phyloP scores from a whole-genome alignment of 192 early-diverging fungal species.

The Entomortierella beljakovae region DNA sequence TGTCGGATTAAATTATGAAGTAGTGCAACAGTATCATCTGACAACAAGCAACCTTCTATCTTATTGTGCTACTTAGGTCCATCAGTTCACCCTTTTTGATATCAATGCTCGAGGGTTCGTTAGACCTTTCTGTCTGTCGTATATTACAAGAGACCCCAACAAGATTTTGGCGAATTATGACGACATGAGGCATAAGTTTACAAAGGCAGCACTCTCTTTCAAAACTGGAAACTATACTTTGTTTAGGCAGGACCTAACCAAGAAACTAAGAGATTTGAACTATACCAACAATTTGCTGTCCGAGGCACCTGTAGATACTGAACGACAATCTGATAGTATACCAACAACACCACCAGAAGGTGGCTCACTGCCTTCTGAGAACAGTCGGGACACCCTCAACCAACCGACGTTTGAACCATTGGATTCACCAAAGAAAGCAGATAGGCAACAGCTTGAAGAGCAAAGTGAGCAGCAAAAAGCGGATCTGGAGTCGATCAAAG shows the following conservation, averaged over 20 bases:
- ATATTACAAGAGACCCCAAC: conserved; percentile 59
- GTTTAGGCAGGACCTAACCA: conserved; percentile 60
- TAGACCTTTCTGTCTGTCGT: conserved; percentile 61
- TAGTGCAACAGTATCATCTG: background rate
- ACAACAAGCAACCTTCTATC: background rate
- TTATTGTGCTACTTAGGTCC: conserved; percentile 45
- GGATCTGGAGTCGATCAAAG: conserved; percentile 45
- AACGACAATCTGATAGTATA: background rate
- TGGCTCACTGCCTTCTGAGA: background rate
- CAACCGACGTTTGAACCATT: background rate
- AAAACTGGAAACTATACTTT: conserved; percentile 64
- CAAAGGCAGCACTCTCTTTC: conserved; percentile 56
- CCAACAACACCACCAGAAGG: background rate
- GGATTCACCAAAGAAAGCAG: background rate
- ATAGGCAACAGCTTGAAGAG: background rate
- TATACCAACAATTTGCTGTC: conserved; percentile 57
- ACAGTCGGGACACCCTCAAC: conserved; percentile 17
- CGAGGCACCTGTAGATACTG: conserved; percentile 17
- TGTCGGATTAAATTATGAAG: background rate
- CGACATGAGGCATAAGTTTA: conserved; percentile 57
- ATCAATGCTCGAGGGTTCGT: conserved; percentile 67
- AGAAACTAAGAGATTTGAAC: conserved; percentile 60
- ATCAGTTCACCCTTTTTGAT: conserved; percentile 65
- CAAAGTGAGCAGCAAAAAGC: conserved; percentile 31
- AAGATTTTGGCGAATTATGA: conserved; percentile 61